These are phyloP conservation scores for Floccularia luteovirens DNA, from an alignment of 768 basidiomycete species.

Conservation along the genomic window DNA sequence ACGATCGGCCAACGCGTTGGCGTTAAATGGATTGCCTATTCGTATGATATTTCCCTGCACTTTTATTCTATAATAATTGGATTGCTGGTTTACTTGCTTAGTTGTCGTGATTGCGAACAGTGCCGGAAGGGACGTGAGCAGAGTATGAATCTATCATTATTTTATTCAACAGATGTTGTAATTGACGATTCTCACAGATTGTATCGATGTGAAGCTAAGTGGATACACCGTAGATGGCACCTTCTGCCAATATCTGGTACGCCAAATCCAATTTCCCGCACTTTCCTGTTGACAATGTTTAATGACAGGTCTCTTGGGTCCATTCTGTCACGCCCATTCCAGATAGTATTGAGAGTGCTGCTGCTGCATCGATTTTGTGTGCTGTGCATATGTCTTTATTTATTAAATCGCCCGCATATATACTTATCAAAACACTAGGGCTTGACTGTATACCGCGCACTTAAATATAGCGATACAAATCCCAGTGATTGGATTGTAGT, in stretches of 20 bases:
- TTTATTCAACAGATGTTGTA: not conserved
- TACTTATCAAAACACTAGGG: slow-evolving; percentile 32
- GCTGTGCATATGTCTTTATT: slow-evolving; percentile 45
- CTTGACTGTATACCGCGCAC: slow-evolving; percentile 79
- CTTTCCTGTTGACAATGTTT: not conserved
- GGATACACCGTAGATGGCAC: slow-evolving; percentile 78
- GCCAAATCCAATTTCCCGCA: not conserved
- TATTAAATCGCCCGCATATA: not conserved
- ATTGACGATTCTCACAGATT: slow-evolving; percentile 31
- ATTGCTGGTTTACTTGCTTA: slow-evolving; percentile 4
- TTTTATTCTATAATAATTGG: not conserved
- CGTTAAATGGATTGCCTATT: slow-evolving; percentile 75
- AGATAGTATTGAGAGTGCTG: slow-evolving; percentile 51
- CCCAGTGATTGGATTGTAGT: slow-evolving; percentile 74
- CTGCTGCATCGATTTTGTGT: slow-evolving; percentile 71
- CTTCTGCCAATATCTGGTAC: slow-evolving; percentile 60
- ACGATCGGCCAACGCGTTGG: slow-evolving; percentile 77
- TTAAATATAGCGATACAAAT: slow-evolving; percentile 60
- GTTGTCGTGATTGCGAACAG: slow-evolving; percentile 66
- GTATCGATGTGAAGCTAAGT: slow-evolving; percentile 47
- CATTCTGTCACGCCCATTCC: slow-evolving; percentile 78
- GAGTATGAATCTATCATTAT: slow-evolving; percentile 30
- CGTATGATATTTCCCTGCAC: slow-evolving; percentile 15
- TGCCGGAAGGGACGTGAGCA: slow-evolving; percentile 76
- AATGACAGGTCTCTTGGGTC: slow-evolving; percentile 52